Percentiles rank a stretch among this genome's conserved stretches.
phyloP scores from a whole-genome alignment of 345 rosid genomes.

The Populus nigra region DNA sequence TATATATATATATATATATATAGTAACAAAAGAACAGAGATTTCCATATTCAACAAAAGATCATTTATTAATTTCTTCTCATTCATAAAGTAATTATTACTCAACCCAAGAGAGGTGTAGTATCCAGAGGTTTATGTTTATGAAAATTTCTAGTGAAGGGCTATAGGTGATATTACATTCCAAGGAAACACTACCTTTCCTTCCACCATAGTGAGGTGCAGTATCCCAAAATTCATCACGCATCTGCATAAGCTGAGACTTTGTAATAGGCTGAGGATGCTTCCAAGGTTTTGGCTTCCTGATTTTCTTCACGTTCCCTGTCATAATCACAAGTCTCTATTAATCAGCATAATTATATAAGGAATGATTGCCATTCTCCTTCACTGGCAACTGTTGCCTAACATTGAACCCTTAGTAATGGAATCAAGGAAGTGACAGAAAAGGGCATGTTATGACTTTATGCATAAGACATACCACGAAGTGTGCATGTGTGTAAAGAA shows the following conservation, averaged over 20 bases:
- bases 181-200: slow-evolving; percentile 48
- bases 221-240: slow-evolving; percentile 98
- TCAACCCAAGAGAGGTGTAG: too few species aligned
- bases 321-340: slow-evolving; percentile 5
- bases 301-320: slow-evolving; percentile 62
- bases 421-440: not conserved
- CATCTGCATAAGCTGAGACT: slow-evolving; percentile 61
- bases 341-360: not conserved
- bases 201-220: slow-evolving; percentile 92
- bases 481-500: not conserved
- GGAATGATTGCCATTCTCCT: not conserved
- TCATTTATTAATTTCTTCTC: not conserved
- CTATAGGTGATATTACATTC: not conserved
- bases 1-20: too few species aligned
- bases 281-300: slow-evolving; percentile 92
- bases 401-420: not conserved
- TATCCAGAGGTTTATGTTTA: not conserved
- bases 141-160: not conserved
- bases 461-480: not conserved
- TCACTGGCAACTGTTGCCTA: not conserved
- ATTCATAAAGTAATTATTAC: not conserved
- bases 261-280: slow-evolving; percentile 74
- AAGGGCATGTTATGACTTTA: not conserved
- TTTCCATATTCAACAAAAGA: not conserved
- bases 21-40: not conserved